These are phyloP conservation scores for Yamadazyma triangularis DNA, from an alignment of 1,139 yeast genomes.

Conservation along the genomic window DNA sequence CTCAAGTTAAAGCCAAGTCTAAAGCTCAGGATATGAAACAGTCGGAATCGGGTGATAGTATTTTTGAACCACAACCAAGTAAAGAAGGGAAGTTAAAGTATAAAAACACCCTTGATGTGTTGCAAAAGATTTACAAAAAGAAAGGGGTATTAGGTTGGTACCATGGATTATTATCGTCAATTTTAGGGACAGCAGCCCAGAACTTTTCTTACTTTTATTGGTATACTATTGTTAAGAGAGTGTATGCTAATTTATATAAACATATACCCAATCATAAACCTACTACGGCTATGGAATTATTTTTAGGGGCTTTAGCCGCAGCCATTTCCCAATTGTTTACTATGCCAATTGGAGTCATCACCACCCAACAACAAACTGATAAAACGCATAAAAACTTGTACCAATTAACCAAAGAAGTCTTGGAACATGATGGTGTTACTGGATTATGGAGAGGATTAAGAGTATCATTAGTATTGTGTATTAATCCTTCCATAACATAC, in stretches of 20 bases:
- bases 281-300: slow-evolving; percentile 64
- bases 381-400: slow-evolving; percentile 38
- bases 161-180: slow-evolving; percentile 66
- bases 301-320: slow-evolving; percentile 83
- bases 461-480: slow-evolving; percentile 73
- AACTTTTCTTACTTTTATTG: slow-evolving; percentile 84
- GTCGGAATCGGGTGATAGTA: slow-evolving; percentile 21
- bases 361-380: slow-evolving; percentile 79
- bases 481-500: slow-evolving; percentile 85
- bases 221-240: slow-evolving; percentile 70
- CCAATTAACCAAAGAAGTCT: slow-evolving; percentile 50
- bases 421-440: slow-evolving; percentile 61
- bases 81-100: slow-evolving; percentile 37
- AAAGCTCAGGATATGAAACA: slow-evolving; percentile 9
- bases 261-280: slow-evolving; percentile 36
- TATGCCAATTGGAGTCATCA: slow-evolving; percentile 76
- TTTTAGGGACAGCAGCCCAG: slow-evolving; percentile 72
- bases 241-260: slow-evolving; percentile 45
- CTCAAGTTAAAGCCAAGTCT: slow-evolving; percentile 52
- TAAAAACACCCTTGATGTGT: slow-evolving; percentile 59
- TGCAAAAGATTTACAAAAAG: slow-evolving; percentile 49
- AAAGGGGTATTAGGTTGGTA: slow-evolving; percentile 74
- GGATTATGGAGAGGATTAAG: slow-evolving; percentile 86
- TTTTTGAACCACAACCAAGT: slow-evolving; percentile 16
- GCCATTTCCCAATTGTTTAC: slow-evolving; percentile 81